Base-by-base conservation (phyloP, 768 basidiomycete genomes). In the Pulveroboletus sp. region DNA sequence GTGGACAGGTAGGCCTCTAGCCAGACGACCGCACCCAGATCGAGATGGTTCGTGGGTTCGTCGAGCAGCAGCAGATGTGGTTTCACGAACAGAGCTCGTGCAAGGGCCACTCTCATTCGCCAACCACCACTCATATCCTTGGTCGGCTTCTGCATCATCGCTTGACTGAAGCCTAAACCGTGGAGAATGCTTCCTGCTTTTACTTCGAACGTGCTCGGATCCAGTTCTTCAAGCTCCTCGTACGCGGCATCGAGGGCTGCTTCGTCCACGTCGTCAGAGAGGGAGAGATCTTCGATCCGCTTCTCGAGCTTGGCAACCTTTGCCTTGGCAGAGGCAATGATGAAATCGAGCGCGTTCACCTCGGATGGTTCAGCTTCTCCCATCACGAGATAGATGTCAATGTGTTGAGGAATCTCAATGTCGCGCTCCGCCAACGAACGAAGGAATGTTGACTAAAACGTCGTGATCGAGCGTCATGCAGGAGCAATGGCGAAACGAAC, bases 41-140 rank as follows among this genome's bases (percentile, higher is more conserved):
- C 95, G 68, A 96, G 77, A 69, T 95, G 93, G 66, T 91, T 92
- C 30, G 90, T 90, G 18, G 86, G 86, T 71, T 95, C 92, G 66
- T 97, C 96, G 57, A 99, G 83, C 31, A 99, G 75, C 31, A 98
- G 78, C 24, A 99, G 71, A 74, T 99, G 96, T 6, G 95, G 95
- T 71, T 94, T 97, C 69, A 99, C 73, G 71, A 98, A 97, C 36
- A 99, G 78, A 1, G 95, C 95, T 42, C 95, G 80, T 31, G 95
- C 95, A 35, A 99, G 86, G 13, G 95, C 89, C 47, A 99, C 95
- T 67, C 95, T 84, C 95, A 99, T 99, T 45, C 95, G 81, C 95
- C 95, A 99, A 61, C 95, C 95, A 80, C 95, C 95, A 62, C 83
- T 86, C 95, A 99, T 99, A 68, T 99, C 95, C 73, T 92, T 95